These are phyloP conservation scores for Lecanicillium sp. DNA, from an alignment of 2,329 filamentous ascomycete genomes.

Conservation along the genomic window DNA sequence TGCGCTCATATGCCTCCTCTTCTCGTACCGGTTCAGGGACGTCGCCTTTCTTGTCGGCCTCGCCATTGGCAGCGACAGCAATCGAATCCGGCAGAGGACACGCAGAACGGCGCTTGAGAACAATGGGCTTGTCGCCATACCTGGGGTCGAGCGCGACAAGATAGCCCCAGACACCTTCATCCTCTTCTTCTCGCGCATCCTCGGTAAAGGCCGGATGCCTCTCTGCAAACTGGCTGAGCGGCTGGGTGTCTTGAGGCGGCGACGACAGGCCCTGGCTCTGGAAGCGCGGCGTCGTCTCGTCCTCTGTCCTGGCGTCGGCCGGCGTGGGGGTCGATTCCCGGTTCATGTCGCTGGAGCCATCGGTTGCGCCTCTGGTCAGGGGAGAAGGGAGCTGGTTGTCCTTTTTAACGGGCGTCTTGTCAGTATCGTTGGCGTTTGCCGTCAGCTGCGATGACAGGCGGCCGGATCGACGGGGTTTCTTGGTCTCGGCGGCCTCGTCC, in stretches of 20 bases:
- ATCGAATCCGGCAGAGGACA: constrained; percentile 54
- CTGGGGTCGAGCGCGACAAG: constrained; percentile 71
- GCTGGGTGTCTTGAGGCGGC: constrained; percentile 55
- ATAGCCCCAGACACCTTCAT: constrained; percentile 93
- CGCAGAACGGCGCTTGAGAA: constrained; percentile 64
- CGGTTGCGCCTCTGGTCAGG: constrained; percentile 51
- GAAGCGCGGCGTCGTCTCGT: constrained; percentile 39
- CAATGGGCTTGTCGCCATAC: constrained; percentile 56
- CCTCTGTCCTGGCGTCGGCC: constrained; percentile 49
- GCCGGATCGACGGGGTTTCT: constrained; percentile 77
- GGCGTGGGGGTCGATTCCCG: constrained; percentile 69
- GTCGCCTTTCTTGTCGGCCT: constrained; percentile 31
- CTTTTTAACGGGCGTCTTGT: constrained; percentile 52
- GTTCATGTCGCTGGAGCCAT: constrained; percentile 48
- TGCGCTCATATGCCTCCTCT: constrained; percentile 52
- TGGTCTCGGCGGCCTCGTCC: constrained; percentile 57
- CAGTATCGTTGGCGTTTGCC: constrained; percentile 17
- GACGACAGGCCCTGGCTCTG: constrained; percentile 39
- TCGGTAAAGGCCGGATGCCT: constrained; percentile 64
- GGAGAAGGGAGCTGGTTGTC: constrained; percentile 73
- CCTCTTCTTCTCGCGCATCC: constrained; percentile 75
- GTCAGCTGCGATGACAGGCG: constrained; percentile 49
- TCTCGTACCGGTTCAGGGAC: constrained; percentile 43
- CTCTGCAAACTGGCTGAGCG: constrained; percentile 65
- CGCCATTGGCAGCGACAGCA: constrained; percentile 23